Conservation (phyloP, 768 basidiomycete species). For the Tylopilus intermedius region DNA sequence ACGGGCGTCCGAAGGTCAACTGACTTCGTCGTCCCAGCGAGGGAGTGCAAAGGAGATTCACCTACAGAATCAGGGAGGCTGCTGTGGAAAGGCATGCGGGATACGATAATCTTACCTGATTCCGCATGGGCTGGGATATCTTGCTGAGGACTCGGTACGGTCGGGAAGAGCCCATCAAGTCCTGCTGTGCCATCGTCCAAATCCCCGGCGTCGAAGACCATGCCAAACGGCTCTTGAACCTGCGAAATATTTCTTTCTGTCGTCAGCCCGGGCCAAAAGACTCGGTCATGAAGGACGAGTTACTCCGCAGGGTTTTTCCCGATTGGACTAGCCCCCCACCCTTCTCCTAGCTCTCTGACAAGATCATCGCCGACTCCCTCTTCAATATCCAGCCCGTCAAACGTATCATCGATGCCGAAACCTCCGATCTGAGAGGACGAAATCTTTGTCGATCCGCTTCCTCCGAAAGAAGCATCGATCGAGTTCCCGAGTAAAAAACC, state of each 20-base stretch:
- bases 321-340: slow-evolving; percentile 44
- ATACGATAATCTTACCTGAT: slow-evolving; percentile 8
- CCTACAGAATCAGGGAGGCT: slow-evolving; percentile 2
- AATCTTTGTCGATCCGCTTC: slow-evolving; percentile 28
- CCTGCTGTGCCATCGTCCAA: slow-evolving; percentile 23
- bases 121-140: not conserved
- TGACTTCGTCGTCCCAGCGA: slow-evolving; percentile 4
- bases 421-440: slow-evolving; percentile 56
- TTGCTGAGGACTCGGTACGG: not conserved
- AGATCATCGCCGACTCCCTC: slow-evolving; percentile 68
- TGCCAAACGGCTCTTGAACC: slow-evolving; percentile 16
- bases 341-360: slow-evolving; percentile 68
- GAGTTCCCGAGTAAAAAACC: slow-evolving; percentile 63
- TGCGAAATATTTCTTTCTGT: slow-evolving; percentile 11
- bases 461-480: slow-evolving; percentile 56
- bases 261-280: slow-evolving; percentile 9
- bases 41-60: slow-evolving; percentile 2
- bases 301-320: slow-evolving; percentile 15
- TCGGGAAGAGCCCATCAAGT: slow-evolving; percentile 1
- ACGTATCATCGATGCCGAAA: slow-evolving; percentile 50
- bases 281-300: not conserved
- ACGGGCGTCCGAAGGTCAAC: slow-evolving; percentile 1
- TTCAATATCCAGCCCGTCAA: slow-evolving; percentile 54
- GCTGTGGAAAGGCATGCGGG: not conserved
- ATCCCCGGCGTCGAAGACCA: slow-evolving; percentile 16